Conservation (phyloP, 179 eudicot species). For the Vitellaria paradoxa region DNA sequence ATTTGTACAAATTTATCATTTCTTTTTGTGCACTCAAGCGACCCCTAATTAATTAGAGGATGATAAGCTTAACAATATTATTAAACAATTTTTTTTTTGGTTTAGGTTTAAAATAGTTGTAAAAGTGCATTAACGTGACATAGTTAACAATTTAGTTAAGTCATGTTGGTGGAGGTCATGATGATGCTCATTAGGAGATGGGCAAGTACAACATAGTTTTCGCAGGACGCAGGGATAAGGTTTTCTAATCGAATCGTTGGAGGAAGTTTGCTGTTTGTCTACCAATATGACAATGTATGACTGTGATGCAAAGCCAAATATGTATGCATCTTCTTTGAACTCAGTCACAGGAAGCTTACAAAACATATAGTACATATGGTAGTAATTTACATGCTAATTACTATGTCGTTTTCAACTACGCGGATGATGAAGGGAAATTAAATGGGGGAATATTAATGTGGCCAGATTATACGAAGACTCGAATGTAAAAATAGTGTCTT, state of each 20-base stretch:
- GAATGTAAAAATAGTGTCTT: background rate
- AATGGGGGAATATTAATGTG: background rate
- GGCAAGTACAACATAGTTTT: slow-evolving; percentile 35
- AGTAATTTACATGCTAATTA: too few species aligned
- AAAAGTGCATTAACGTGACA: slow-evolving; percentile 1
- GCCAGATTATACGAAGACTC: background rate
- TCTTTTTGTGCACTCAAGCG: too few species aligned
- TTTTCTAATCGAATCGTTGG: slow-evolving; percentile 12
- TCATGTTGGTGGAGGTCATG: slow-evolving; percentile 27
- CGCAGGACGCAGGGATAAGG: slow-evolving; percentile 25
- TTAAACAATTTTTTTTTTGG: slow-evolving; percentile 9
- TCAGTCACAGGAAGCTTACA: too few species aligned
- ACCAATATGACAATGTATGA: background rate
- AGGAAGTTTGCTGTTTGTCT: slow-evolving; percentile 1
- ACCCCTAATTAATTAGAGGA: slow-evolving; percentile 4
- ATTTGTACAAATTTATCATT: too few species aligned
- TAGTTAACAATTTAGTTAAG: background rate
- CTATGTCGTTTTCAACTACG: background rate
- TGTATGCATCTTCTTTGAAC: too few species aligned
- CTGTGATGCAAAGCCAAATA: too few species aligned
- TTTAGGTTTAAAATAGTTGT: background rate
- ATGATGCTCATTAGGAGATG: slow-evolving; percentile 16
- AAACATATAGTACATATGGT: too few species aligned
- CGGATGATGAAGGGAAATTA: background rate
- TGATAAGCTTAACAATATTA: background rate